Conservation (phyloP, 805 yeast genomes). For the Kazachstania viticola region DNA sequence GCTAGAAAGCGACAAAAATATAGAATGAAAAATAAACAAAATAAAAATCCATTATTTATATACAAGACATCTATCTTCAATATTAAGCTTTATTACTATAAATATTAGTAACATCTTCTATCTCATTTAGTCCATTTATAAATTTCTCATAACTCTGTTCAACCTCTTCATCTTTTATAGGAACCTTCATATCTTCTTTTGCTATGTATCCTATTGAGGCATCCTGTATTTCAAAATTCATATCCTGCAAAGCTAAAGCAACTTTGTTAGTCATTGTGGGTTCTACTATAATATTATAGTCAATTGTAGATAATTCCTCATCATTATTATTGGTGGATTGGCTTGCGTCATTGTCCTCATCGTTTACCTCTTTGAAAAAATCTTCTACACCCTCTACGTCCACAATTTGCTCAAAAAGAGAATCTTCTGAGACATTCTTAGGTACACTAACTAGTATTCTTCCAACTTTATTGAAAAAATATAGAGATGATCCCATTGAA, state of each 20-base stretch:
- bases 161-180: constrained; percentile 41
- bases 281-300: constrained; percentile 40
- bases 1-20: too few species aligned
- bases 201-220: constrained; percentile 40
- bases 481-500: constrained; percentile 67
- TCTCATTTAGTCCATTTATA: constrained; percentile 49
- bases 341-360: too few species aligned
- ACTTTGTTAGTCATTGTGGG: constrained; percentile 51
- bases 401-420: constrained; percentile 58
- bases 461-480: constrained; percentile 71
- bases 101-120: constrained; percentile 77
- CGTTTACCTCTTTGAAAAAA: constrained; percentile 52
- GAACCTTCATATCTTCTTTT: constrained; percentile 46
- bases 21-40: too few species aligned
- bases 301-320: too few species aligned
- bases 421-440: constrained; percentile 42
- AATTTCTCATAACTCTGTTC: constrained; percentile 45
- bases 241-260: constrained; percentile 36
- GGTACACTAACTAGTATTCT: constrained; percentile 42
- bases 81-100: constrained; percentile 43
- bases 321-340: too few species aligned
- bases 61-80: background rate
- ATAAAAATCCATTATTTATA: background rate
- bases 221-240: constrained; percentile 2
- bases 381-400: constrained; percentile 72